phyloP scores from a whole-genome alignment of 768 basidiomycete species.

The Tulasnella sp. region DNA sequence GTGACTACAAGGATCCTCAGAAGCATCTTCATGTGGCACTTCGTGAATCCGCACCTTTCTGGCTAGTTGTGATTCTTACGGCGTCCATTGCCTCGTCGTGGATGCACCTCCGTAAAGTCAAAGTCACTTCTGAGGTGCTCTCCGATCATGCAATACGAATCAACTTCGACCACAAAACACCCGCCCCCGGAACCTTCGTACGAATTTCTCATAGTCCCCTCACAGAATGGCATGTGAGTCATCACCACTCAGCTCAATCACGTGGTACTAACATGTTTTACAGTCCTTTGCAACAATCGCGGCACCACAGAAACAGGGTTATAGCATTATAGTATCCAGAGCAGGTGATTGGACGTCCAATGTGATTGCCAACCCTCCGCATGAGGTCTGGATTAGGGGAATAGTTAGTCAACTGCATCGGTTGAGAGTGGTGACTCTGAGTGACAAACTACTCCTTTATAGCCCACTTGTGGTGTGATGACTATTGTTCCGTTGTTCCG shows the following conservation, averaged over 20 bases:
- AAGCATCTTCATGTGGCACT: slow-evolving; percentile 34
- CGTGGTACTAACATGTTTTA: too few species aligned
- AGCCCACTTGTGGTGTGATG: slow-evolving; percentile 15
- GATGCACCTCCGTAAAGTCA: slow-evolving; percentile 41
- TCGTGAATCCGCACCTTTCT: slow-evolving; percentile 36
- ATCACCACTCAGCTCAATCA: too few species aligned
- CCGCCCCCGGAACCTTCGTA: slow-evolving; percentile 35
- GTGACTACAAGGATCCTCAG: slow-evolving; percentile 34
- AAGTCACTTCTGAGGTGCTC: slow-evolving; percentile 39
- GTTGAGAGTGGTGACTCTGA: neutral
- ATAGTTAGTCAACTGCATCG: slow-evolving; percentile 20
- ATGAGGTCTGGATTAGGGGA: slow-evolving; percentile 44
- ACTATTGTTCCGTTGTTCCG: slow-evolving; percentile 16
- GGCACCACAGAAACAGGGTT: slow-evolving; percentile 32
- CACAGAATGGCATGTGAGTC: slow-evolving; percentile 17
- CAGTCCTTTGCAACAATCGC: slow-evolving; percentile 16
- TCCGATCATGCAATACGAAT: slow-evolving; percentile 46
- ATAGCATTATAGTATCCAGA: slow-evolving; percentile 43
- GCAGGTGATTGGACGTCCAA: slow-evolving; percentile 50
- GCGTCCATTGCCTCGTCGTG: slow-evolving; percentile 45
- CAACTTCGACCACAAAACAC: slow-evolving; percentile 44
- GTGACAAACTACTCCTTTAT: neutral
- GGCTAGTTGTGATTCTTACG: slow-evolving; percentile 43
- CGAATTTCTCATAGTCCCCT: slow-evolving; percentile 13
- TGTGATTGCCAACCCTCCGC: slow-evolving; percentile 41